Base-by-base conservation (phyloP, 108 stramenopile species). In the Nitzschia sp. region DNA sequence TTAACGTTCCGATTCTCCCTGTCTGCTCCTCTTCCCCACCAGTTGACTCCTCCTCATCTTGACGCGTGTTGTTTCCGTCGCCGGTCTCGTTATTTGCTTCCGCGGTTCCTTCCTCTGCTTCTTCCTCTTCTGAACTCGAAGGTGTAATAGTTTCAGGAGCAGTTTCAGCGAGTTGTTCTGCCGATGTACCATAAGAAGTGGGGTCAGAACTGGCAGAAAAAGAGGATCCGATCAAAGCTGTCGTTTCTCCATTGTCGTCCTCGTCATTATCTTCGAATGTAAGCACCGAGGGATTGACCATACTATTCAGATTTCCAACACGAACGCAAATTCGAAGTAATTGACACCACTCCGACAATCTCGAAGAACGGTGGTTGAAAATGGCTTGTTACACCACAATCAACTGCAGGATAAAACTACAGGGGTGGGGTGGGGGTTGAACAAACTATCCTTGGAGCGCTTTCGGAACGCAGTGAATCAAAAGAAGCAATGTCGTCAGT, bases 1-100 rank as follows among this genome's bases (percentile, higher is more conserved):
- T 82, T 15, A 86, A 68, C 2, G 34, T 36, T 29, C 59, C 72
- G 27, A 86, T 67, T 1, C 53, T 55, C 19, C 67, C 77, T 62
- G 58, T 73, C 33, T 64, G 33, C 13, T 26, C 33, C 2, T 59
- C 69, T 34, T 47, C 59, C 19, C 31, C 58, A 19, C 24, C 30
- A 13, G 38, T 55, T 51, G 49, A 56, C 38, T 60, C 49, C 26
- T 46, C 19, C 23, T 64, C 72, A 19, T 62, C 71, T 46, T 46
- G 59, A 24, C 27, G 51, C 5, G 51, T 9, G 51, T 64, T 34
- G 11, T n/a, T 56, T 55, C 33, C 63, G 23, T 64, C 59, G 24
- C 31, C 53, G 46, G 30, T 38, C 6, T 5, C 42, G 15, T 35
- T n/a, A 8, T 61, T 38, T 13, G n/a, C 21, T 4, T 2, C 11